Base-by-base conservation (phyloP, 2,329 filamentous ascomycete genomes). In the Xylariaceae sp. region DNA sequence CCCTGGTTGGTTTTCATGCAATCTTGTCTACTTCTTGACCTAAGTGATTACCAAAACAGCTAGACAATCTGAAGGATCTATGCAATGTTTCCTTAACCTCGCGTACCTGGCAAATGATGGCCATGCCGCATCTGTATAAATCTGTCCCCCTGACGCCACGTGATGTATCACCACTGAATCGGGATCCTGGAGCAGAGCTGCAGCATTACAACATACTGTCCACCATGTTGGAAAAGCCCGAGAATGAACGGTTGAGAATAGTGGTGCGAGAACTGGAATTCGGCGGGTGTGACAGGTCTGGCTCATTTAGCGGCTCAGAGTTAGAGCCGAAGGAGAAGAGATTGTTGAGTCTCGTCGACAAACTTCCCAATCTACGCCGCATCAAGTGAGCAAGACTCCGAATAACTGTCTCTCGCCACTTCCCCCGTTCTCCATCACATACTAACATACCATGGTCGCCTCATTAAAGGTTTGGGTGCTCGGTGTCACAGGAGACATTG, bases 221-320 rank as follows among this genome's bases (percentile, higher is more conserved):
- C 2, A 32, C 16, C 9, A 40, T 31, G 16, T 29, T 43, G 1
- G 21, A 40, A 1, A 32, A 43, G 23, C 9, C 13, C 3, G 15
- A 16, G 6, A 36, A 40, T 16, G 36, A 36, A 12, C 23, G 9
- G 6, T 13, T 43, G 18, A 40, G 41, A 14, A 36, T 28, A 8
- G 41, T 32, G 17, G 41, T 43, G 12, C 32, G 24, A 15, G 41
- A 43, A 11, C 8, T 43, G 11, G 41, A 40, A 8, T 39, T 40
- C n/a, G 41, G 41, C 2, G 2, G 12, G 8, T n/a, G n/a, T n/a
- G n/a, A n/a, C n/a, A n/a, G n/a, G n/a, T n/a, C n/a, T n/a, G n/a
- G n/a, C n/a, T n/a, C n/a, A n/a, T 40, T 43, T 32, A 5, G 11
- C 1, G 21, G 13, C 3, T 2, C 9, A 1, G 0, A 19, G 9